Evolutionary conservation across 179 eudicot species (phyloP), one percentile per base, ranked within the genome.

Genomic region (Heliamphora pulchella): DNA sequence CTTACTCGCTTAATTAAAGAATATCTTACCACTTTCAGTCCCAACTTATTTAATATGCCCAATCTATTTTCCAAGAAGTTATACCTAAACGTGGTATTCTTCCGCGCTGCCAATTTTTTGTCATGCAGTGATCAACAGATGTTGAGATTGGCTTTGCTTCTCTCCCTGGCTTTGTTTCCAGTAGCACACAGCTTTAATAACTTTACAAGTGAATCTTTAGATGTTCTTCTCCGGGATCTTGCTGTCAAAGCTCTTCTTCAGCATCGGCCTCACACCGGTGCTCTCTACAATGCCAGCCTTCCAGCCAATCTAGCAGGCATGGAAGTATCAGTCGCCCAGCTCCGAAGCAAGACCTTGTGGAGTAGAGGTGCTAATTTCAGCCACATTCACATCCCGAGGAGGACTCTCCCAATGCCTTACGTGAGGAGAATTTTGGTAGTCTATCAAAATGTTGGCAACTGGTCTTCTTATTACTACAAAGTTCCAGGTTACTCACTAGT

Each of bases 361-460:
- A 31, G 61, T 74, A 80, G 84, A 82, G 97, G 94, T 9, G 89
- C 89, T 0, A 88, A 88, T 11, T 87, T 84, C 9, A 83, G 90
- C 81, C 55, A 48, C 68, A 81, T 93, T 74, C 76, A 73, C 51
- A 85, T 93, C 79, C 97, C 97, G 22, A 80, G 86, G 43, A 87
- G 79, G 71, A 84, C 87, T 15, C 79, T 85, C 15, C 83, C 91
- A 50, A 31, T 75, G 22, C 96, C 91, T 72, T 71, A 84, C 71
- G 91, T 86, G n/a, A 89, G 71, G 72, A 86, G 97, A 83, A 65
- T 91, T 13, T 82, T 80, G 14, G 68, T 91, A 8, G 77, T 91
- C 68, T 86, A 85, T 81, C 89, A 85, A 82, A 89, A 90, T 59
- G 85, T 91, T 0, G 90, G 92, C n/a, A 93, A 90, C 80, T 87